Conservation (phyloP, 371 early-diverging fungal species). For the Haplosporangium sp. region DNA sequence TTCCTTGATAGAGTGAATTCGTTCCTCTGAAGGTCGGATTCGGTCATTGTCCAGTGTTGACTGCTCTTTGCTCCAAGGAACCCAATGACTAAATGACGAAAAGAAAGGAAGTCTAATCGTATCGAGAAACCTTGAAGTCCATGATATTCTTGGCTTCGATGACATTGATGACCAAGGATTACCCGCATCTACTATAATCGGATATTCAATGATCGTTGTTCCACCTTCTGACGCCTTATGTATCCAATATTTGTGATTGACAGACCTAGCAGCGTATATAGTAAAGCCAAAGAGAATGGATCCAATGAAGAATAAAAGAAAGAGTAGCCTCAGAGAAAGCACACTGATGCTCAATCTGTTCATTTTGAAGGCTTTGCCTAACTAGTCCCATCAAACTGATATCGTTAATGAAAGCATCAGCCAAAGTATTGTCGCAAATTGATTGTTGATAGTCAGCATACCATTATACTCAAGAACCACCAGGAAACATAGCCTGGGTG, state of each 20-base stretch:
- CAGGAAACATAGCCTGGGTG: background rate
- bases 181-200: background rate
- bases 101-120: background rate
- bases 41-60: background rate
- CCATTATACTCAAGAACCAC: background rate
- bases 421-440: background rate
- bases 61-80: background rate
- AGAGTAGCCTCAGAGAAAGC: background rate
- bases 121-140: background rate
- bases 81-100: background rate
- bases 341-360: background rate
- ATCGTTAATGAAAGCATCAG: background rate
- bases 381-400: background rate
- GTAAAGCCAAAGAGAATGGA: background rate
- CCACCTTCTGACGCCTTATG: background rate
- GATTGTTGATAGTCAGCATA: background rate
- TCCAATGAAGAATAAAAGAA: background rate
- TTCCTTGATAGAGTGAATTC: slow-evolving; percentile 3
- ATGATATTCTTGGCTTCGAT: background rate
- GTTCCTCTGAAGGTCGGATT: slow-evolving; percentile 1
- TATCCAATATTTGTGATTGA: background rate
- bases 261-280: background rate
- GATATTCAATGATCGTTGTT: background rate
- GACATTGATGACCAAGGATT: background rate
- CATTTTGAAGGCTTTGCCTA: background rate